phyloP scores from a whole-genome alignment of 1,284 basidiomycete species.

The Tremellales sp. region DNA sequence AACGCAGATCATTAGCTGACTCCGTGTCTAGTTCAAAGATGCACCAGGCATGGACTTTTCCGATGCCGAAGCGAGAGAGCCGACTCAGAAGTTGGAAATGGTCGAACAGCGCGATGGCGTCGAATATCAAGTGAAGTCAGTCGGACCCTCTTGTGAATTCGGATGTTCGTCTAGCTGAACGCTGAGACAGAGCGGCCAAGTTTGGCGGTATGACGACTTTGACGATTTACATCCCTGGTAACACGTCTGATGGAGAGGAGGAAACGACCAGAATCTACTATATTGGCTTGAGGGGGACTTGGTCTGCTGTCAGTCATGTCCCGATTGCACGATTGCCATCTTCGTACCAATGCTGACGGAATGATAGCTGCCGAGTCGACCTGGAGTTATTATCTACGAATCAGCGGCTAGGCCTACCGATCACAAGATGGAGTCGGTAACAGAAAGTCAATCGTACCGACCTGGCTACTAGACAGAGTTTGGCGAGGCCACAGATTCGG shows the following conservation, averaged over 20 bases:
- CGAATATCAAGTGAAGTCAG: constrained; percentile 48
- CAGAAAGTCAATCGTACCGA: constrained; percentile 9
- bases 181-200: constrained; percentile 41
- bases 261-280: constrained; percentile 46
- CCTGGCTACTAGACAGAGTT: constrained; percentile 10
- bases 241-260: constrained; percentile 44
- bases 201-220: constrained; percentile 41
- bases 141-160: background rate
- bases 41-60: constrained; percentile 44
- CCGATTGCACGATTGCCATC: too few relatives aligned
- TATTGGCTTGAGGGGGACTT: constrained; percentile 43
- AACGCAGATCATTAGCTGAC: background rate
- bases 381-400: constrained; percentile 47
- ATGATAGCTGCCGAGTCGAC: constrained; percentile 39
- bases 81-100: constrained; percentile 40
- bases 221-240: constrained; percentile 44
- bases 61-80: constrained; percentile 31
- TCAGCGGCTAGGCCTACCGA: constrained; percentile 45
- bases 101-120: constrained; percentile 35
- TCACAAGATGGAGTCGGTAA: constrained; percentile 33
- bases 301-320: constrained; percentile 37
- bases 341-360: background rate
- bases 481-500: too few relatives aligned
- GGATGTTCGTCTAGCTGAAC: background rate
- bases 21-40: constrained; percentile 41